These are phyloP conservation scores for Coemansia sp. DNA, from an alignment of 192 early-diverging fungal species.

Conservation along the genomic window DNA sequence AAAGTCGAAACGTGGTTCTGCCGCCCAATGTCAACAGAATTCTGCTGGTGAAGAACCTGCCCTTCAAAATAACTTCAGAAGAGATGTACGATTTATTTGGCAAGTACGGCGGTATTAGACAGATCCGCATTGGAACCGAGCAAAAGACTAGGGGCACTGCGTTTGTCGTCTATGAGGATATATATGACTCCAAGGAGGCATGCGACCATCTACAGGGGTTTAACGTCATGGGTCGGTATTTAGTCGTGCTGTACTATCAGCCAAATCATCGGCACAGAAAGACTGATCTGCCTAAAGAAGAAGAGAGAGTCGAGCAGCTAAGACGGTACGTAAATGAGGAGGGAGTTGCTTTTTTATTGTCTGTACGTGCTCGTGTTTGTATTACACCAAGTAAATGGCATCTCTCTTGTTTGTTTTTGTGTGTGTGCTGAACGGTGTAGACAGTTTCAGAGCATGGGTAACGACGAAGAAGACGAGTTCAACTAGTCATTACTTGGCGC, in stretches of 20 bases:
- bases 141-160: conserved; percentile 90
- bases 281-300: conserved; percentile 72
- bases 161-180: conserved; percentile 97
- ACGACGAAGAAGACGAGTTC: conserved; percentile 31
- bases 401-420: background rate
- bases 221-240: conserved; percentile 91
- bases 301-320: conserved; percentile 67
- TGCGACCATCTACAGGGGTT: conserved; percentile 95
- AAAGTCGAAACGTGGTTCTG: conserved; percentile 61
- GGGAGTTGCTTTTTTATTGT: conserved; percentile 17
- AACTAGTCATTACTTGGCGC: conserved; percentile 8
- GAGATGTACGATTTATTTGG: conserved; percentile 99
- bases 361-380: background rate
- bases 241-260: conserved; percentile 91
- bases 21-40: conserved; percentile 94
- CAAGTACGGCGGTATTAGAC: conserved; percentile 90
- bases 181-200: conserved; percentile 94
- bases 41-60: conserved; percentile 89
- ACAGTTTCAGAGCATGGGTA: conserved; percentile 34
- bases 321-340: conserved; percentile 60
- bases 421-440: conserved; percentile 7
- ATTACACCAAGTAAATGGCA: background rate
- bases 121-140: conserved; percentile 81
- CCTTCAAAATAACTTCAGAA: conserved; percentile 93
- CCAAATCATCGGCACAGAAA: conserved; percentile 75